Conservation (phyloP, 495 filamentous ascomycete genomes). For the Darksidea phi region DNA sequence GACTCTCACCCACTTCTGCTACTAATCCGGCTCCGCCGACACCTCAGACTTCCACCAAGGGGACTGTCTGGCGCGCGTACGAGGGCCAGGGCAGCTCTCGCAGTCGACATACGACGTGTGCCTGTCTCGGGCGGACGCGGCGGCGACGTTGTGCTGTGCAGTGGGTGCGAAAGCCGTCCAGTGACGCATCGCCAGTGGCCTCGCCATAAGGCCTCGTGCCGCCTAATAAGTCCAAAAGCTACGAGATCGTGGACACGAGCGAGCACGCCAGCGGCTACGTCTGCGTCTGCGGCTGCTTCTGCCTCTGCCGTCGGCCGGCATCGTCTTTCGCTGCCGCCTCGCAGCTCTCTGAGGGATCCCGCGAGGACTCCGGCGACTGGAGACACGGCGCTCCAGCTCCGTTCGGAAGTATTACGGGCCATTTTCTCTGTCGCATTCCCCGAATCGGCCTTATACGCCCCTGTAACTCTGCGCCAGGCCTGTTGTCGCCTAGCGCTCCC, state of each 20-base stretch:
- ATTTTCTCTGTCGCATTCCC: slow-evolving; percentile 3
- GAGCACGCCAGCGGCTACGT: slow-evolving; percentile 10
- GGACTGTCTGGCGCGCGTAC: slow-evolving; percentile 9
- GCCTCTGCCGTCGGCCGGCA: slow-evolving; percentile 5
- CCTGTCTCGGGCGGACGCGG: not conserved
- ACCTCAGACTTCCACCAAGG: slow-evolving; percentile 12
- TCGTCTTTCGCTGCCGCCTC: slow-evolving; percentile 10
- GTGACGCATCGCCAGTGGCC: slow-evolving; percentile 28
- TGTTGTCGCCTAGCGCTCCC: slow-evolving; percentile 25
- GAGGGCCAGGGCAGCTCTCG: slow-evolving; percentile 16
- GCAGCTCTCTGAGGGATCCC: slow-evolving; percentile 1
- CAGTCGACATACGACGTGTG: slow-evolving; percentile 3
- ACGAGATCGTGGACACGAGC: slow-evolving; percentile 7
- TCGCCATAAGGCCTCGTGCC: slow-evolving; percentile 11
- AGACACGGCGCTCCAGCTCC: slow-evolving; percentile 17
- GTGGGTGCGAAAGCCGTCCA: slow-evolving; percentile 27
- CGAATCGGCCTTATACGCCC: slow-evolving; percentile 12
- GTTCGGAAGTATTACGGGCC: slow-evolving; percentile 27
- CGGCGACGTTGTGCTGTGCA: slow-evolving; percentile 6
- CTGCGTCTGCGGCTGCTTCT: slow-evolving; percentile 9
- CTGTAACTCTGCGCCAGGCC: slow-evolving; percentile 23
- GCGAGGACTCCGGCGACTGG: not conserved
- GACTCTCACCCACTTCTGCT: slow-evolving; percentile 17
- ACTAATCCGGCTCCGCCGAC: slow-evolving; percentile 21
- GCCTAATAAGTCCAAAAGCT: slow-evolving; percentile 1